Base-by-base conservation (phyloP, 1,284 basidiomycete species). In the Austroboletus niveus region DNA sequence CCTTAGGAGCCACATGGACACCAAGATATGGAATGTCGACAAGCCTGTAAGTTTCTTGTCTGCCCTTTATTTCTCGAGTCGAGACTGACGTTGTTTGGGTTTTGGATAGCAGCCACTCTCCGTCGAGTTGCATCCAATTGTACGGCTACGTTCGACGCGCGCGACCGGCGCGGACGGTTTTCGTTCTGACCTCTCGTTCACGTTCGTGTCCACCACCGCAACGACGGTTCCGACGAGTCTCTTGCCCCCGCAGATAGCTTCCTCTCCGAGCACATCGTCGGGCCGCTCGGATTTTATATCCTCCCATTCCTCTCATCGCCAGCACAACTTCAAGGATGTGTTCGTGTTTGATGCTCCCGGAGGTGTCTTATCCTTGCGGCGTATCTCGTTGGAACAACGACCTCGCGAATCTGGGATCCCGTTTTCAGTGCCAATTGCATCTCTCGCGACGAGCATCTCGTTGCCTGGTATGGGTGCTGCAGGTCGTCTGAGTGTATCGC, bases 331-430 rank as follows among this genome's bases (percentile, higher is more conserved):
- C 57, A 84, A 85, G 62, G 84, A 88, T 57, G 57, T 86, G 0
- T 74, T 88, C 20, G 64, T 87, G 2, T 87, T 89, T 57, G 82
- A 88, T 61, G 79, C 84, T 0, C 67, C 69, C 1, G 79, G 82
- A 45, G 81, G 84, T 0, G 69, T 76, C 4, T 70, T 89, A 15
- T 79, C 79, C 0, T 70, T 88, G 42, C 73, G 79, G 24, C 74
- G 84, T 0, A 69, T 87, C 36, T 69, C 70, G 8, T 52, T 83
- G 7, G 79, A 83, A 24, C 66, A 68, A 40, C 65, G 64, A 5
- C 36, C 61, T 27, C 57, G 58, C 0, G 74, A 76, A 24, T 55
- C 45, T 0, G 60, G 60, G 12, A 62, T 70, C 9, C 60, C 66
- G 1, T 65, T 67, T 32, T 58, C 68, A 4, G 55, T 63, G 6